A percentile compares a stretch with the other conserved stretches of the same genome.
Evolutionary conservation across 441 rosid genomes (phyloP).

Genomic region (Theobroma grandiflorum): DNA sequence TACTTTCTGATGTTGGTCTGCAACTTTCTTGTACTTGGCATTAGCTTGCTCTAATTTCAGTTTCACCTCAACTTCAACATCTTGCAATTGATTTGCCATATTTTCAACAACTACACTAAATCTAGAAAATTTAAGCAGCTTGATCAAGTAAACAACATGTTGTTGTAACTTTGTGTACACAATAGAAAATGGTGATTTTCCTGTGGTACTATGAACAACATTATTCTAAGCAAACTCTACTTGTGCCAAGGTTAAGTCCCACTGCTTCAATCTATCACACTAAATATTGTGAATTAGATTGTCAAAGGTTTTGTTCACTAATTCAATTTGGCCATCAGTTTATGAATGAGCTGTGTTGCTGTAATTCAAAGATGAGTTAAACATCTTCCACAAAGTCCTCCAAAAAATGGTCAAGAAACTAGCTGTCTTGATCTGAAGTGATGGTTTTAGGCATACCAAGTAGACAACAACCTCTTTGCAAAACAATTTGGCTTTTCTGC

Average conservation of each 20-base stretch:
- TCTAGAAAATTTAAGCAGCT: too few relatives aligned
- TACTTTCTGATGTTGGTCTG: neutral
- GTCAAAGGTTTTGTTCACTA: neutral
- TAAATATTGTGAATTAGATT: neutral
- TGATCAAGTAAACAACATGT: too few relatives aligned
- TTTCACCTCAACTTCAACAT: neutral
- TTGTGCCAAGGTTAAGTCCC: neutral
- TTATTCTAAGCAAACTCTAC: neutral
- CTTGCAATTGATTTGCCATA: neutral
- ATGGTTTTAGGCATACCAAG: slow-evolving; percentile 19
- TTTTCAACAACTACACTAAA: neutral
- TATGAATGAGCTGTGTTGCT: too few relatives aligned
- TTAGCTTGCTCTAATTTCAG: neutral
- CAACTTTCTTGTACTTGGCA: neutral
- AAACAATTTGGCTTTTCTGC: too few relatives aligned
- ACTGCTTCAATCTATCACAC: neutral
- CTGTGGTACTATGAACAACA: neutral
- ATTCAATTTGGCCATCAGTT: neutral
- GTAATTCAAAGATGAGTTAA: too few relatives aligned
- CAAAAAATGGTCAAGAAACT: slow-evolving; percentile 20
- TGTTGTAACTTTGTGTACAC: neutral
- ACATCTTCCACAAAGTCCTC: too few relatives aligned
- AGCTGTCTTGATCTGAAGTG: neutral
- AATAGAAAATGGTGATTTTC: neutral
- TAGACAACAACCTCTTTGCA: neutral